Evolutionary conservation across 169 alveolate species (phyloP).

Genomic region (Plasmodium sp.): DNA sequence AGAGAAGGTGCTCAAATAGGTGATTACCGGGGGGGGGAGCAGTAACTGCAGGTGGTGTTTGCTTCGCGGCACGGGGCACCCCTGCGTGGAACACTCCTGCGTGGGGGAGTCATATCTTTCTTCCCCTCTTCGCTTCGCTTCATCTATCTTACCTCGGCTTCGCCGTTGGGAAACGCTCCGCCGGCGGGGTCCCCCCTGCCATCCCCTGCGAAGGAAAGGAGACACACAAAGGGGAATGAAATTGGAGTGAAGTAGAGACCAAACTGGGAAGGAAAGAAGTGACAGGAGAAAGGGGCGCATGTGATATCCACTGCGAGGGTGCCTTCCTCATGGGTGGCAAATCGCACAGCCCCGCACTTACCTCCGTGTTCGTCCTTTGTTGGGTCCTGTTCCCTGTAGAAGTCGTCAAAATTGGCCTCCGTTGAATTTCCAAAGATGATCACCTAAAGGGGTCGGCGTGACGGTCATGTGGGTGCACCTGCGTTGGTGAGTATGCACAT

Average conservation of each 20-base stretch:
- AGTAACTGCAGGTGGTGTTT: background rate
- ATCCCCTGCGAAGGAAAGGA: background rate
- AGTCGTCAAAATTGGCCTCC: slow-evolving; percentile 65
- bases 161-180: background rate
- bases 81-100: background rate
- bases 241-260: background rate
- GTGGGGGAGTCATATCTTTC: background rate
- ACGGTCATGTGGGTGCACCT: background rate
- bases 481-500: background rate
- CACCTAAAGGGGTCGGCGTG: slow-evolving; percentile 3
- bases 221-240: background rate
- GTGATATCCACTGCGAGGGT: background rate
- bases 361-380: background rate
- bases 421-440: slow-evolving; percentile 70
- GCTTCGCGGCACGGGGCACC: background rate
- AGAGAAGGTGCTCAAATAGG: background rate
- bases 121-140: background rate
- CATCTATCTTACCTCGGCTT: slow-evolving; percentile 2
- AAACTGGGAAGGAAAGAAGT: background rate
- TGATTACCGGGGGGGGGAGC: background rate
- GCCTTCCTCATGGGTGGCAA: background rate
- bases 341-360: background rate
- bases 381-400: slow-evolving; percentile 28
- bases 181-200: background rate
- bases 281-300: background rate